phyloP scores from a whole-genome alignment of 116 monocot species.

The Cymodocea nodosa region DNA sequence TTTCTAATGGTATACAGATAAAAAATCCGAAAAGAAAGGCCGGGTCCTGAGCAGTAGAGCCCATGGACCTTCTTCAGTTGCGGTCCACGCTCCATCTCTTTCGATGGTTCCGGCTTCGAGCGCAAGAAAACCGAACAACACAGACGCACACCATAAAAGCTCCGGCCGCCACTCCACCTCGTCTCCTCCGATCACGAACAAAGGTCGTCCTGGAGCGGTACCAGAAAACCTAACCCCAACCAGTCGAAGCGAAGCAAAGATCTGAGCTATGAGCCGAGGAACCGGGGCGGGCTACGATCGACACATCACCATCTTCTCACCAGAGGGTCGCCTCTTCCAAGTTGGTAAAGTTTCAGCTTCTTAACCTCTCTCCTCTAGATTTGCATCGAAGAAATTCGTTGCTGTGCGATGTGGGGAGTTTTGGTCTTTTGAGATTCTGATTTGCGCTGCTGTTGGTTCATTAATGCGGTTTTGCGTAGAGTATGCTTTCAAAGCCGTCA shows the following conservation, averaged over 20 bases:
- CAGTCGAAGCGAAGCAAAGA: neutral
- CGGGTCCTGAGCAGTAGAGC: too few species aligned
- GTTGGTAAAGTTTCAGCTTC: conserved; percentile 46
- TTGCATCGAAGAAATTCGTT: neutral
- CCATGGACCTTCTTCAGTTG: too few species aligned
- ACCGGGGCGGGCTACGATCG: conserved; percentile 97
- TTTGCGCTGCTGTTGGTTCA: neutral
- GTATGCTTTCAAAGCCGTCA: conserved; percentile 99
- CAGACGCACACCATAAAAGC: too few species aligned
- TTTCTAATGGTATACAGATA: too few species aligned
- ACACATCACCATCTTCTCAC: conserved; percentile 99
- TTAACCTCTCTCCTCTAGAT: neutral
- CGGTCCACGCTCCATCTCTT: too few species aligned
- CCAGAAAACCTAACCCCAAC: neutral
- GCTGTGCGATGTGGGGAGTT: too few species aligned
- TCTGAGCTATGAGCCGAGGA: conserved; percentile 73
- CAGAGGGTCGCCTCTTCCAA: conserved; percentile 98
- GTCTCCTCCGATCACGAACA: too few species aligned
- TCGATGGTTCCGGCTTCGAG: neutral
- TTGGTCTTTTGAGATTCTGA: neutral
- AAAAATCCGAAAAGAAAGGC: too few species aligned
- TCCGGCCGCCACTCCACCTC: too few species aligned
- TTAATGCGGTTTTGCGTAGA: conserved; percentile 27
- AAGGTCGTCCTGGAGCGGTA: too few species aligned
- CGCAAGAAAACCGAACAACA: neutral